Evolutionary conservation across 345 rosid genomes (phyloP).

Genomic region (Brassica juncea): DNA sequence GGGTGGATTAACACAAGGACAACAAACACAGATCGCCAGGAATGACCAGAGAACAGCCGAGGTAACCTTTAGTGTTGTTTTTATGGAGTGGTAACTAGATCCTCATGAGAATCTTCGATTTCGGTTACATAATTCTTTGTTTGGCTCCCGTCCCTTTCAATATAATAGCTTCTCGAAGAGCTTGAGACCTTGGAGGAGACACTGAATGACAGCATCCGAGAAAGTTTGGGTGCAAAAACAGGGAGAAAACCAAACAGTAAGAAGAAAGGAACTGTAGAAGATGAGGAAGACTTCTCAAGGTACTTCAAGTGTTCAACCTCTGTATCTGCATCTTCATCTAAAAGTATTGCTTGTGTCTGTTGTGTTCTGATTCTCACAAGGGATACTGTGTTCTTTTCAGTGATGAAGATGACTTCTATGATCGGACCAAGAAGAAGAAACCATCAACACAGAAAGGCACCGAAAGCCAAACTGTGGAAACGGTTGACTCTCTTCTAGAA

Average conservation of each 20-base stretch:
- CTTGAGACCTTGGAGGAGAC: conserved; percentile 98
- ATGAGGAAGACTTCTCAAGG: conserved; percentile 72
- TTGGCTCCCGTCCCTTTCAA: background rate
- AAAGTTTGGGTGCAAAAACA: conserved; percentile 83
- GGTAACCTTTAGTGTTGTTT: conserved; percentile 44
- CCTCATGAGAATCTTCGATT: background rate
- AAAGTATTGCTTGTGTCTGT: conserved; percentile 5
- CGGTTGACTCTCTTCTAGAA: conserved; percentile 88
- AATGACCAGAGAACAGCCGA: conserved; percentile 88
- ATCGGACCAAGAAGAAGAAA: conserved; percentile 87
- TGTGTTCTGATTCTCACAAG: conserved; percentile 11
- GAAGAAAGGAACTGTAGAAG: conserved; percentile 59
- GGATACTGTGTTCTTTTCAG: conserved; percentile 42
- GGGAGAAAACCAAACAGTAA: conserved; percentile 54
- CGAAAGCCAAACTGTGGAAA: conserved; percentile 71
- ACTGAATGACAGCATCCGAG: conserved; percentile 83
- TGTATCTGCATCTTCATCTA: conserved; percentile 9
- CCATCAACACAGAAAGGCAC: conserved; percentile 49
- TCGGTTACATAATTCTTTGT: background rate
- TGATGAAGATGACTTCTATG: conserved; percentile 95
- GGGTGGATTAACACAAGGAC: conserved; percentile 98
- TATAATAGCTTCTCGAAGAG: conserved; percentile 77
- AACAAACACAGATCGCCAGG: conserved; percentile 97
- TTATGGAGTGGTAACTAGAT: background rate
- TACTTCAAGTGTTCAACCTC: conserved; percentile 34